Evolutionary conservation across 331 rosid species (phyloP).

Genomic region (Spiraea crenata): DNA sequence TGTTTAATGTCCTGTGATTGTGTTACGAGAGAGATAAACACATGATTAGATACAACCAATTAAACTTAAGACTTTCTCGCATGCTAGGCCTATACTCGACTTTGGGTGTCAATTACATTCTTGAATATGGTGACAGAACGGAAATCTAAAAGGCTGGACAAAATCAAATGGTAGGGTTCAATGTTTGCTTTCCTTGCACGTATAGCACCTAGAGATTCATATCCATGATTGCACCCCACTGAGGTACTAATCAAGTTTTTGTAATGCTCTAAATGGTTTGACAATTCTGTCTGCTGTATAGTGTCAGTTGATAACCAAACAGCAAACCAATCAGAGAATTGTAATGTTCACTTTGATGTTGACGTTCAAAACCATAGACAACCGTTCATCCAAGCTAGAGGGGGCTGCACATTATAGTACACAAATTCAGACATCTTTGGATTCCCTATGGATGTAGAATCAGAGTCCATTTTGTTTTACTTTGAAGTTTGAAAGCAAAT

Average conservation of each 20-base stretch:
- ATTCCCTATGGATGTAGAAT: not conserved
- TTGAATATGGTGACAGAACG: conserved; percentile 9
- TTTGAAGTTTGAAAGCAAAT: conserved; percentile 4
- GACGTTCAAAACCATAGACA: not conserved
- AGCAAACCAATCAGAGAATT: conserved; percentile 7
- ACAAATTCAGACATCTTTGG: conserved; percentile 3
- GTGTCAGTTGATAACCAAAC: not conserved
- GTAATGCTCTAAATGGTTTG: not conserved
- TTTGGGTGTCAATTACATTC: not conserved
- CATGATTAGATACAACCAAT: no score
- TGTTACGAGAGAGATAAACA: no score
- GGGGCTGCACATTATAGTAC: not conserved
- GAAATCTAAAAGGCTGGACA: conserved; percentile 33
- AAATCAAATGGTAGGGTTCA: conserved; percentile 42
- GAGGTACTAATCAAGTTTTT: not conserved
- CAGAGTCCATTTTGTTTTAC: conserved; percentile 7
- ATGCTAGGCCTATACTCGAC: no score
- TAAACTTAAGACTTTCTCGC: no score
- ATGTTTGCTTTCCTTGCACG: conserved; percentile 36
- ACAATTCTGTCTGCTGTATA: not conserved
- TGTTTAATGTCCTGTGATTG: no score
- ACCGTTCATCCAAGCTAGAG: not conserved
- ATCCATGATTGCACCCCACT: conserved; percentile 44
- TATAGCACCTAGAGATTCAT: conserved; percentile 32
- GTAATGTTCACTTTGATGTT: not conserved